Base-by-base conservation (phyloP, 1,284 basidiomycete species). In the Leccinum brunneo-olivaceum region DNA sequence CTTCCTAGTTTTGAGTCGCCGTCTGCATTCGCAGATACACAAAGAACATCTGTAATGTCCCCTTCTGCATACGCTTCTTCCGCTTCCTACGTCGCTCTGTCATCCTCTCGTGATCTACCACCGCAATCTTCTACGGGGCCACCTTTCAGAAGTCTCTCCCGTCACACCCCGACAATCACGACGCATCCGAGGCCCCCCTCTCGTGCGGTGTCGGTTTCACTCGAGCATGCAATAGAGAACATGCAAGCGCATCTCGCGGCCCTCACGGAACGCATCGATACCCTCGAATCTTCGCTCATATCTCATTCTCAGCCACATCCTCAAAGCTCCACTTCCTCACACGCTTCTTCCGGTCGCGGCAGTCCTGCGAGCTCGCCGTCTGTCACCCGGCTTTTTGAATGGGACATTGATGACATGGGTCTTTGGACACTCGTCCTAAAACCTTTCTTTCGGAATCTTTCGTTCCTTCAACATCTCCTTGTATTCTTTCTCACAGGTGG, bases 201-300 rank as follows among this genome's bases (percentile, higher is more conserved):
- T 8, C 63, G 67, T 16, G 56, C 29, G 4, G n/a, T 63, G 34
- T 63, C 70, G 2, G 29, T 51, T 18, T 47, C 59, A 27, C 66
- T 91, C 36, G 87, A 90, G 58, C 74, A 75, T 41, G 85, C 84
- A 0, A 69, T 95, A 10, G 87, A 92, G 61, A 82, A 78, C 50
- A 78, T 93, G 44, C 94, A 98, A 61, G 83, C 85, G 0, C 90
- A 93, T 46, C 70, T 98, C 7, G 86, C 90, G 1, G 92, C 93
- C 1, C 73, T 98, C 29, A 86, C 84, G 27, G 94, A 97, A 64
- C 81, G 94, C 10, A 70, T 98, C 21, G 84, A 90, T 52, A 72
- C 74, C 6, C 67, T 94, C 15, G 91, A 94, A 52, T 52, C 57
- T 51, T 70, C 73, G 2, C 61, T 72, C 16, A 63, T 64, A 20